Percentiles rank a stretch among this genome's conserved stretches.
Conservation (phyloP, 140 eudicot genomes). For the Bidens hawaiensis region DNA sequence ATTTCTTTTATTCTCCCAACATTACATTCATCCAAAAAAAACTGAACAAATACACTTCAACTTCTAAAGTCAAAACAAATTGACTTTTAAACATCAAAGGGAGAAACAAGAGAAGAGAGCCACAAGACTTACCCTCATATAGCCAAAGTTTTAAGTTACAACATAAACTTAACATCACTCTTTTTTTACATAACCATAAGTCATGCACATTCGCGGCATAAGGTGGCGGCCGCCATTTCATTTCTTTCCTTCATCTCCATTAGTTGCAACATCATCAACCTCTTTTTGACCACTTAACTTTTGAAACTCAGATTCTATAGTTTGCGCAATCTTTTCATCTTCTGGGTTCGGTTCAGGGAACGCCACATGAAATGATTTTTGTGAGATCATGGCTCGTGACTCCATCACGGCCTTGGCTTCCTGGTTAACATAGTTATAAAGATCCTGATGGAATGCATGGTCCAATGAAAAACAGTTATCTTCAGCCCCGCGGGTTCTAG, state of each 20-base stretch:
- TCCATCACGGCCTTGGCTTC: conserved; percentile 37
- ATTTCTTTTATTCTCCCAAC: conserved; percentile 7
- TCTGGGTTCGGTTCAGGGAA: conserved; percentile 69
- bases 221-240: conserved; percentile 13
- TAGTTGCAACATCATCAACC: conserved; percentile 32
- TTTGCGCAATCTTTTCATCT: conserved; percentile 66
- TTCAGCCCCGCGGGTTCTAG: conserved; percentile 34
- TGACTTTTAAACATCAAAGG: conserved; percentile 5
- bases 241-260: conserved; percentile 31
- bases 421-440: conserved; percentile 58
- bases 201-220: conserved; percentile 1
- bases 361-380: conserved; percentile 71
- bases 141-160: conserved; percentile 17
- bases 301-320: conserved; percentile 68
- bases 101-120: conserved; percentile 19
- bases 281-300: conserved; percentile 53
- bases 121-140: conserved; percentile 13
- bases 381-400: conserved; percentile 38
- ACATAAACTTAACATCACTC: conserved; percentile 1
- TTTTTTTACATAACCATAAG: background rate
- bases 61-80: conserved; percentile 12
- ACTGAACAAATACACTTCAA: conserved; percentile 7
- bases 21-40: conserved; percentile 15
- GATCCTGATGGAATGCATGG: conserved; percentile 73
- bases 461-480: conserved; percentile 73